phyloP scores from a whole-genome alignment of 306 rosid genomes.

The Prunus campanulata region DNA sequence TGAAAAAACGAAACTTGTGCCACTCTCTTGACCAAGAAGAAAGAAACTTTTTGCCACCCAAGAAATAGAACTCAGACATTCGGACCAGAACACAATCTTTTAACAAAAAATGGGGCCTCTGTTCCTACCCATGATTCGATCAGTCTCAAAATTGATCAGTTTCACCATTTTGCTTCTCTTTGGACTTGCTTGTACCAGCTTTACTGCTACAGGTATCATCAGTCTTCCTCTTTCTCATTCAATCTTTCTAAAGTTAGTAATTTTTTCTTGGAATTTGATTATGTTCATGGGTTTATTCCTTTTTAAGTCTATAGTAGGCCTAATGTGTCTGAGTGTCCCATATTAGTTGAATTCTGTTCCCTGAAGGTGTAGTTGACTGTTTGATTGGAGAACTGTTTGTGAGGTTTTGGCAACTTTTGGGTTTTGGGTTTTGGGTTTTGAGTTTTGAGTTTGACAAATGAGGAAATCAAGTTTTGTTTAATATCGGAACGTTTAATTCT shows the following conservation, averaged over 20 bases:
- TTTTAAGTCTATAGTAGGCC: not conserved
- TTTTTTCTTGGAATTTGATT: conserved; percentile 14
- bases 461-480: not conserved
- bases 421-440: not conserved
- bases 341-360: not conserved
- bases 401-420: conserved; percentile 8
- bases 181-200: conserved; percentile 30
- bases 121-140: conserved; percentile 4
- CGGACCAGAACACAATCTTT: conserved; percentile 4
- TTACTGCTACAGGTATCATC: conserved; percentile 56
- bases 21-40: not conserved
- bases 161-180: conserved; percentile 35
- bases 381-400: conserved; percentile 3
- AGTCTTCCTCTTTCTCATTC: not conserved
- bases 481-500: not conserved
- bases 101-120: conserved; percentile 24
- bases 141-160: conserved; percentile 19
- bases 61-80: conserved; percentile 13
- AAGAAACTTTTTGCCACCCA: not conserved
- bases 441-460: conserved; percentile 10
- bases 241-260: conserved; percentile 1
- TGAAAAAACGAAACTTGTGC: not conserved
- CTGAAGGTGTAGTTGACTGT: conserved; percentile 15
- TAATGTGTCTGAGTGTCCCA: not conserved
- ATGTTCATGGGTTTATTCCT: conserved; percentile 5